Evolutionary conservation across 2,329 filamentous ascomycete genomes (phyloP).

Genomic region (Xylariaceae sp.): DNA sequence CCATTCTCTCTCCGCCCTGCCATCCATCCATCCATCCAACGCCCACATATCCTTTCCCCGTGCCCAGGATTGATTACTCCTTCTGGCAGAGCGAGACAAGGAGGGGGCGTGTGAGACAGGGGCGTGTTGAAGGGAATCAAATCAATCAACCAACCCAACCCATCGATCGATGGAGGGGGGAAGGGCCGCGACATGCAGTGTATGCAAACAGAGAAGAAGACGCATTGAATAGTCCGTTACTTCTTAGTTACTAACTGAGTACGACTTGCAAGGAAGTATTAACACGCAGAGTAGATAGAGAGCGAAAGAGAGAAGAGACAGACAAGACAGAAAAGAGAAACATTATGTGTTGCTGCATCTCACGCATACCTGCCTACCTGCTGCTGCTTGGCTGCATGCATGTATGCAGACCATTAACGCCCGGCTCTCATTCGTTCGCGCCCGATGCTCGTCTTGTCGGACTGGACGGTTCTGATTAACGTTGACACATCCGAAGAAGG

Average conservation of each 20-base stretch:
- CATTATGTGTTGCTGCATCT: constrained; percentile 29
- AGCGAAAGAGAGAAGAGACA: not conserved
- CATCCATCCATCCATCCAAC: not conserved
- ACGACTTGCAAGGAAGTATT: not conserved
- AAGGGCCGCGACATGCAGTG: not conserved
- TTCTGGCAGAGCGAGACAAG: not conserved
- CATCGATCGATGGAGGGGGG: constrained; percentile 6
- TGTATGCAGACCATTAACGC: constrained; percentile 30
- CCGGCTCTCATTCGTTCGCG: constrained; percentile 25
- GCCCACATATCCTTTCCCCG: not conserved
- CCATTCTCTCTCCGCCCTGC: not conserved
- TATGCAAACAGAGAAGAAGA: not conserved
- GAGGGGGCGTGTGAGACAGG: not conserved
- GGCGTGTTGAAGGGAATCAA: not conserved
- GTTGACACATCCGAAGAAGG: constrained; percentile 24
- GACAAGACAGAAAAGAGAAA: constrained; percentile 11
- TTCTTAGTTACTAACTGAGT: not conserved
- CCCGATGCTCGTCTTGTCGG: constrained; percentile 15
- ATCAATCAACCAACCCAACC: constrained; percentile 8
- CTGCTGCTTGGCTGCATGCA: constrained; percentile 22
- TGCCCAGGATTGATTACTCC: constrained; percentile 1
- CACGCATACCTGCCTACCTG: constrained; percentile 33
- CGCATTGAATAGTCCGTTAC: too few relatives aligned
- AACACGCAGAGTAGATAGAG: not conserved
- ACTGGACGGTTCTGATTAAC: constrained; percentile 23